Evolutionary conservation across 352 stramenopile species (phyloP).

Genomic region (Phytophthora quininea): DNA sequence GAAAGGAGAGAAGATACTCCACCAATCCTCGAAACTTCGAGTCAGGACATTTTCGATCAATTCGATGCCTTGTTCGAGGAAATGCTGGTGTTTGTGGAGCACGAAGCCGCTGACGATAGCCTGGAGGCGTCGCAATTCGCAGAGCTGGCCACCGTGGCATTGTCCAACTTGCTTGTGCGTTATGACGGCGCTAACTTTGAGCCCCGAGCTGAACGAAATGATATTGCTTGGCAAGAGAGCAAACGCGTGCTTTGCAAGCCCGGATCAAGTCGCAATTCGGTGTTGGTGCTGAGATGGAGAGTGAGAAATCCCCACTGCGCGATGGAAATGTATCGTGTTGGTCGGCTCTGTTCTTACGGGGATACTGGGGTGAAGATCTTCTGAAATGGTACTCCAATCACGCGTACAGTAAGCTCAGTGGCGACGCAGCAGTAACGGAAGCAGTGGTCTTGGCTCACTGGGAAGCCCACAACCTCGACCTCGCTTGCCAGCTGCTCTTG

Average conservation of each 20-base stretch:
- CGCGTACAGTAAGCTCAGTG: slow-evolving; percentile 48
- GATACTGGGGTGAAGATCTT: slow-evolving; percentile 48
- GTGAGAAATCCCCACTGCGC: background rate
- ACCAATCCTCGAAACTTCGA: slow-evolving; percentile 34
- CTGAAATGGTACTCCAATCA: slow-evolving; percentile 61
- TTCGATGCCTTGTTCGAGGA: slow-evolving; percentile 46
- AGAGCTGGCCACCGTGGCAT: slow-evolving; percentile 39
- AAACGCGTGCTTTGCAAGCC: slow-evolving; percentile 33
- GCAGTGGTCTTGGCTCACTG: slow-evolving; percentile 44
- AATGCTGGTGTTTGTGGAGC: slow-evolving; percentile 39
- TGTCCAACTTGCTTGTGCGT: slow-evolving; percentile 46
- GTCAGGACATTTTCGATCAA: slow-evolving; percentile 24
- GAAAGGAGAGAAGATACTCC: slow-evolving; percentile 9
- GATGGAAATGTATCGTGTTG: slow-evolving; percentile 32
- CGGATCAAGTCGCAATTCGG: slow-evolving; percentile 51
- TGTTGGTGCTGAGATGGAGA: slow-evolving; percentile 12
- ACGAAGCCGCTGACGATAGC: background rate
- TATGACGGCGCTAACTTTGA: slow-evolving; percentile 18
- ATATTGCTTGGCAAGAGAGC: slow-evolving; percentile 45
- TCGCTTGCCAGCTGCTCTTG: slow-evolving; percentile 57
- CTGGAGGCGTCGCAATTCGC: slow-evolving; percentile 21
- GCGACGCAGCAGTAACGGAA: slow-evolving; percentile 35
- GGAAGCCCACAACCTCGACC: slow-evolving; percentile 34
- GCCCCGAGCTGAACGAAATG: slow-evolving; percentile 6
- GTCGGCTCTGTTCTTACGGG: slow-evolving; percentile 50